Conservation (phyloP, 1,284 basidiomycete genomes). For the Pyrrhoderma lamaoense region DNA sequence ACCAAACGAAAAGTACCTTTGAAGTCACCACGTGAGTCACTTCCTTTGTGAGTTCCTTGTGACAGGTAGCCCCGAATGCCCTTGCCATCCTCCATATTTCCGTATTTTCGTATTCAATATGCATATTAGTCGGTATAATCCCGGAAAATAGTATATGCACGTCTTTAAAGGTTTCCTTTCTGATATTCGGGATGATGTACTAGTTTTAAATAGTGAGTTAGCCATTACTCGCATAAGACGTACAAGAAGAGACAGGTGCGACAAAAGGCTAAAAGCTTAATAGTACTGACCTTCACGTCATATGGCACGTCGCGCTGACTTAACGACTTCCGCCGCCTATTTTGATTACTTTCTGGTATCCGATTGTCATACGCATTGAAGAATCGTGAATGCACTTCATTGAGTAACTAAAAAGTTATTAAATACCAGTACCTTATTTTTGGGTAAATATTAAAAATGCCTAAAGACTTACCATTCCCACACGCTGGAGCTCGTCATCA, state of each 20-base stretch:
- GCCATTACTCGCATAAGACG: constrained; percentile 11
- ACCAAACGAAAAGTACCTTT: constrained; percentile 40
- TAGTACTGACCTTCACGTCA: constrained; percentile 22
- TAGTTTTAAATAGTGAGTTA: constrained; percentile 26
- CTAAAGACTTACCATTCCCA: constrained; percentile 55
- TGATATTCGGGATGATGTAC: constrained; percentile 79
- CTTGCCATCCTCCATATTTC: constrained; percentile 86
- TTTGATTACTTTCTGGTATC: constrained; percentile 29
- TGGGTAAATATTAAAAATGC: constrained; percentile 2
- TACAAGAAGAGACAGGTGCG: neutral
- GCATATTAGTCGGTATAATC: constrained; percentile 81
- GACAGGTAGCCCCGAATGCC: constrained; percentile 84
- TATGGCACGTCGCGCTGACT: constrained; percentile 25
- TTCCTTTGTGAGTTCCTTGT: constrained; percentile 55
- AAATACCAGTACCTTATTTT: constrained; percentile 4
- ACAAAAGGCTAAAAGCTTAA: constrained; percentile 38
- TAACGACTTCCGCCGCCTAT: constrained; percentile 26
- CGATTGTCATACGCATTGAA: constrained; percentile 57
- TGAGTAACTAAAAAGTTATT: constrained; percentile 51
- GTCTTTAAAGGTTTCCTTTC: constrained; percentile 67
- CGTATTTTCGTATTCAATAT: constrained; percentile 55
- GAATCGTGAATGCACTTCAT: constrained; percentile 70
- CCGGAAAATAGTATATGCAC: constrained; percentile 87
- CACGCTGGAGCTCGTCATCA: constrained; percentile 77
- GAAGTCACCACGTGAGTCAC: constrained; percentile 91